Conservation (phyloP, 1,284 basidiomycete genomes). For the Gastroboletus turbinatus region DNA sequence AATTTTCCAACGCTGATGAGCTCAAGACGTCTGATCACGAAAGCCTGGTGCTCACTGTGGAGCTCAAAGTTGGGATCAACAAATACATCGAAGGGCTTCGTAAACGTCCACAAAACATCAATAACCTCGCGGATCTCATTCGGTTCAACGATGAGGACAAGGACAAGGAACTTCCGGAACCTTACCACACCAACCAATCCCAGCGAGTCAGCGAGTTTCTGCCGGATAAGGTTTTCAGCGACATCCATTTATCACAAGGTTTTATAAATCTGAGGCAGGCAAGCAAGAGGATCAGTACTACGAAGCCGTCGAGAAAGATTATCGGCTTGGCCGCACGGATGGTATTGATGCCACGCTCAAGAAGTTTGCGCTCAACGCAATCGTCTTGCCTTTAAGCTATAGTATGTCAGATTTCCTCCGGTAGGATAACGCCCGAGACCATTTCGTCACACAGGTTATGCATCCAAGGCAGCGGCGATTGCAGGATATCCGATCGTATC, state of each 20-base stretch:
- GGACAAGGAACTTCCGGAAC: slow-evolving; percentile 40
- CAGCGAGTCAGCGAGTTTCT: slow-evolving; percentile 29
- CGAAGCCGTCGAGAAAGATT: slow-evolving; percentile 37
- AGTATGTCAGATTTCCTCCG: slow-evolving; percentile 8
- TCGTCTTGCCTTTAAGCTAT: slow-evolving; percentile 41
- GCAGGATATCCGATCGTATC: slow-evolving; percentile 29
- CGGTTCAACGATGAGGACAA: slow-evolving; percentile 44
- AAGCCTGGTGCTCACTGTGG: slow-evolving; percentile 36
- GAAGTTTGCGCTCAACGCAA: slow-evolving; percentile 43
- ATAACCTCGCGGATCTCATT: slow-evolving; percentile 43
- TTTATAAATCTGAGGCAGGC: slow-evolving; percentile 39
- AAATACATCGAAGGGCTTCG: slow-evolving; percentile 25
- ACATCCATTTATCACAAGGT: slow-evolving; percentile 24
- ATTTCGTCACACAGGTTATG: slow-evolving; percentile 6
- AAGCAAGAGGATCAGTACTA: slow-evolving; percentile 40
- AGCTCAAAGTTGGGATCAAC: slow-evolving; percentile 42
- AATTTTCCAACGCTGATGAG: slow-evolving; percentile 39
- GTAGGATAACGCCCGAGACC: background rate
- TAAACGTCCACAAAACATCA: slow-evolving; percentile 31
- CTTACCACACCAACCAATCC: slow-evolving; percentile 42
- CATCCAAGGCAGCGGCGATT: slow-evolving; percentile 24
- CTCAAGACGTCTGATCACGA: slow-evolving; percentile 34
- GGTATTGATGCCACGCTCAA: slow-evolving; percentile 49
- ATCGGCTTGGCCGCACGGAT: slow-evolving; percentile 38
- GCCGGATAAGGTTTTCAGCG: background rate